These are phyloP conservation scores for Onygena corvina DNA, from an alignment of 2,329 filamentous ascomycete genomes.

Conservation along the genomic window DNA sequence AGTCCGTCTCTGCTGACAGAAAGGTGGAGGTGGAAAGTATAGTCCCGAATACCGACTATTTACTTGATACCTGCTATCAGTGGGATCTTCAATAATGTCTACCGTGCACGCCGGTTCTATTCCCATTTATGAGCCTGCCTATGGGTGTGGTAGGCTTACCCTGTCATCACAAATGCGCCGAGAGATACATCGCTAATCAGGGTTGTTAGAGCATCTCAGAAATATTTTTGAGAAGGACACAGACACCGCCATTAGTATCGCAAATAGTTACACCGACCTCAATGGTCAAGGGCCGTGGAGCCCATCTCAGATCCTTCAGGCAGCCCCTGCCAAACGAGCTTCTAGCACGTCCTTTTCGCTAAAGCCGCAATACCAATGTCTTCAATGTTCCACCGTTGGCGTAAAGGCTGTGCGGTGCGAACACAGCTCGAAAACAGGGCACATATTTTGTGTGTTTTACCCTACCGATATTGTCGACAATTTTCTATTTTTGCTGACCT, in stretches of 20 bases:
- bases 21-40: too few species aligned
- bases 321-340: slow-evolving; percentile 17
- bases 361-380: slow-evolving; percentile 31
- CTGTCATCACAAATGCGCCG: not conserved
- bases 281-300: slow-evolving; percentile 23
- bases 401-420: slow-evolving; percentile 23
- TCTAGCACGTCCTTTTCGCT: slow-evolving; percentile 21
- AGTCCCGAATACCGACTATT: too few species aligned
- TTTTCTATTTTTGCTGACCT: slow-evolving; percentile 12
- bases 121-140: slow-evolving; percentile 26
- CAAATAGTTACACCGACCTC: slow-evolving; percentile 24
- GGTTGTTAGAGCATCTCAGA: slow-evolving; percentile 29
- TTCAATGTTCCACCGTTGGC: slow-evolving; percentile 28
- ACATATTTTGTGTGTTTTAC: slow-evolving; percentile 30
- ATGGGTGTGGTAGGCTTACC: slow-evolving; percentile 30
- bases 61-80: too few species aligned
- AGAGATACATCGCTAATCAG: not conserved
- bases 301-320: slow-evolving; percentile 18
- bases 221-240: slow-evolving; percentile 24
- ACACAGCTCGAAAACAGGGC: slow-evolving; percentile 29
- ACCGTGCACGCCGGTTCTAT: not conserved
- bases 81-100: too few species aligned
- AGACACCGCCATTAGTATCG: slow-evolving; percentile 27
- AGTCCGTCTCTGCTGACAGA: too few species aligned
- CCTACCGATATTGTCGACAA: not conserved